phyloP scores from a whole-genome alignment of 805 yeast genomes.

The Candida wancherniae region DNA sequence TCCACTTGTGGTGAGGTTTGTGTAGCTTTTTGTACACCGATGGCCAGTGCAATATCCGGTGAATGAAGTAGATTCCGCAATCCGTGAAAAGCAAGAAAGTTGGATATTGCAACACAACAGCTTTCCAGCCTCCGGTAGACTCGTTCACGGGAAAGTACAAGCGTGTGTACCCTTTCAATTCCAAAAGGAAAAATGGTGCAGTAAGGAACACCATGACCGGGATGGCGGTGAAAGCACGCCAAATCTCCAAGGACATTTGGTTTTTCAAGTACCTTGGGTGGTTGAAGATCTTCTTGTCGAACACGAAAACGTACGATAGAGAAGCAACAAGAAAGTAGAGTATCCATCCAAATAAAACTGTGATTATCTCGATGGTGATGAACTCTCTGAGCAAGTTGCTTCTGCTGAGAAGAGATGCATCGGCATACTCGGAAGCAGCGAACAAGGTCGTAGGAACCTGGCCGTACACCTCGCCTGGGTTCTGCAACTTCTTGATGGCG shows the following conservation, averaged over 20 bases:
- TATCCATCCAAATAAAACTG: conserved; percentile 82
- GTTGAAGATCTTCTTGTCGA: conserved; percentile 85
- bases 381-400: conserved; percentile 68
- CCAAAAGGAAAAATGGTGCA: conserved; percentile 83
- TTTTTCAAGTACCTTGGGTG: conserved; percentile 95
- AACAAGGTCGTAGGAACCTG: conserved; percentile 58
- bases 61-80: conserved; percentile 85
- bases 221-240: conserved; percentile 72
- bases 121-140: conserved; percentile 62
- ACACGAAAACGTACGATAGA: conserved; percentile 70
- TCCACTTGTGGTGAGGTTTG: conserved; percentile 99
- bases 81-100: conserved; percentile 89
- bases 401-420: conserved; percentile 68
- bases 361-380: conserved; percentile 59
- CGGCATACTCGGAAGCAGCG: conserved; percentile 51
- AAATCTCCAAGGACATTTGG: conserved; percentile 81
- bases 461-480: conserved; percentile 51
- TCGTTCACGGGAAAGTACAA: conserved; percentile 65
- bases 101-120: conserved; percentile 64
- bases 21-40: conserved; percentile 78
- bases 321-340: conserved; percentile 73
- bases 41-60: conserved; percentile 94
- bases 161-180: conserved; percentile 76
- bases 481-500: conserved; percentile 21
- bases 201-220: conserved; percentile 87